A percentile compares a stretch with the other conserved stretches of the same genome.
Evolutionary conservation across 768 basidiomycete species (phyloP).

Genomic region (Cubamyces sp.): DNA sequence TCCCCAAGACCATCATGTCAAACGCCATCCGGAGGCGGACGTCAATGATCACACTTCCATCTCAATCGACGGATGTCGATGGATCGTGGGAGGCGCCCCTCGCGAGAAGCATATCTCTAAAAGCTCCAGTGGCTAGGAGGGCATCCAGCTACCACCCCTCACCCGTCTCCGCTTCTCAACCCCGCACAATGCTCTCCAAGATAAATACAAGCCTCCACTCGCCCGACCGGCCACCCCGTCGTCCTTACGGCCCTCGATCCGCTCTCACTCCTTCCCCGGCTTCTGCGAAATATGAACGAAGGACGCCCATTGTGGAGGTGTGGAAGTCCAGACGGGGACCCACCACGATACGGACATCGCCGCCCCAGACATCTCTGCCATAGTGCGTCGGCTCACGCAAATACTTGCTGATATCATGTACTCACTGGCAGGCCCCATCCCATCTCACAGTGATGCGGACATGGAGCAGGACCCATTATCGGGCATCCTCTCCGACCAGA

Average conservation of each 20-base stretch:
- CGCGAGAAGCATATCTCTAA: slow-evolving; percentile 12
- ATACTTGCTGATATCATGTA: too few species aligned
- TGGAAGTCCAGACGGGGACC: slow-evolving; percentile 16
- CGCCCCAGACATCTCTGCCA: slow-evolving; percentile 20
- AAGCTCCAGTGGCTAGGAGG: slow-evolving; percentile 12
- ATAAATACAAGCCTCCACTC: slow-evolving; percentile 21
- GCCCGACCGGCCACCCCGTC: slow-evolving; percentile 19
- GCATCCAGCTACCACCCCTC: slow-evolving; percentile 1
- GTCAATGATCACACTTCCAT: slow-evolving; percentile 19
- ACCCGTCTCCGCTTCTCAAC: neutral
- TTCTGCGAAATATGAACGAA: slow-evolving; percentile 3
- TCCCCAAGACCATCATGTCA: slow-evolving; percentile 20
- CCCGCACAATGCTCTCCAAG: slow-evolving; percentile 19
- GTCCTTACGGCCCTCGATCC: slow-evolving; percentile 22
- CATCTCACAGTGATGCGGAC: slow-evolving; percentile 17
- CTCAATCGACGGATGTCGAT: slow-evolving; percentile 8
- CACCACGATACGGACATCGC: slow-evolving; percentile 13
- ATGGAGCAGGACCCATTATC: slow-evolving; percentile 20
- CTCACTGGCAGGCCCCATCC: neutral
- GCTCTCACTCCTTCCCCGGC: slow-evolving; percentile 15
- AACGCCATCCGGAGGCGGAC: slow-evolving; percentile 16
- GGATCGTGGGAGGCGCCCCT: slow-evolving; percentile 5
- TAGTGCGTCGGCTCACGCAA: slow-evolving; percentile 9
- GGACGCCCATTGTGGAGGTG: slow-evolving; percentile 8
- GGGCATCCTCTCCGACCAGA: slow-evolving; percentile 9